phyloP scores from a whole-genome alignment of 495 filamentous ascomycete genomes.

The Penicillium paradoxum region DNA sequence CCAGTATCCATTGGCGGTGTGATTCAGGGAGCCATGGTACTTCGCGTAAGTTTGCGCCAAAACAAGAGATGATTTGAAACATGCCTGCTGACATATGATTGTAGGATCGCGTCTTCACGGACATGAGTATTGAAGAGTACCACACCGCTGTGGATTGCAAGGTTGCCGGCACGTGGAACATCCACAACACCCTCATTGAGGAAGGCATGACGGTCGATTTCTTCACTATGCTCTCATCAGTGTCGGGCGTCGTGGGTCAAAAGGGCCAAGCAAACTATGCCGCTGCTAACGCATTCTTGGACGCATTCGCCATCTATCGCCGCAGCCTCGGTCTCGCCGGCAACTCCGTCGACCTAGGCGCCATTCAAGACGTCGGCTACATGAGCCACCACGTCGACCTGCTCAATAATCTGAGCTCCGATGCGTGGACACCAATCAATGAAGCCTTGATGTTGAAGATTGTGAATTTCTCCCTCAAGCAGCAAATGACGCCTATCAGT shows the following conservation, averaged over 20 bases:
- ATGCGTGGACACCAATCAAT: no score
- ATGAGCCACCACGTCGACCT: constrained; percentile 28
- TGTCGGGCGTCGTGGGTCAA: constrained; percentile 49
- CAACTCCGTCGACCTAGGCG: constrained; percentile 16
- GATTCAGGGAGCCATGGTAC: not conserved
- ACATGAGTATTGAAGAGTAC: not conserved
- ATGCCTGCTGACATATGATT: not conserved
- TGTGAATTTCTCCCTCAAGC: no score
- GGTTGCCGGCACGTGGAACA: not conserved
- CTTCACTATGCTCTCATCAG: constrained; percentile 46
- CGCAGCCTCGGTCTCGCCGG: not conserved
- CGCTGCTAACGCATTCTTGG: constrained; percentile 18
- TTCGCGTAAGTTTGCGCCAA: not conserved
- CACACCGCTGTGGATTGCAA: not conserved
- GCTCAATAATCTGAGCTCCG: not conserved
- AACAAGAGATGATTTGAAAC: no score
- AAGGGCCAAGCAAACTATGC: constrained; percentile 55
- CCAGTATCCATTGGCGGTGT: not conserved
- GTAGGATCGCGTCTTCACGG: not conserved
- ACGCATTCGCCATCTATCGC: constrained; percentile 22
- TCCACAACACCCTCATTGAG: not conserved
- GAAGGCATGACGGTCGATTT: not conserved
- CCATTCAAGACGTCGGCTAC: constrained; percentile 26
- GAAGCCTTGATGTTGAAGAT: no score
- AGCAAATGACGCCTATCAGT: no score